Base-by-base conservation (phyloP, 108 stramenopile genomes). In the Phaeodactylum tricornutum region DNA sequence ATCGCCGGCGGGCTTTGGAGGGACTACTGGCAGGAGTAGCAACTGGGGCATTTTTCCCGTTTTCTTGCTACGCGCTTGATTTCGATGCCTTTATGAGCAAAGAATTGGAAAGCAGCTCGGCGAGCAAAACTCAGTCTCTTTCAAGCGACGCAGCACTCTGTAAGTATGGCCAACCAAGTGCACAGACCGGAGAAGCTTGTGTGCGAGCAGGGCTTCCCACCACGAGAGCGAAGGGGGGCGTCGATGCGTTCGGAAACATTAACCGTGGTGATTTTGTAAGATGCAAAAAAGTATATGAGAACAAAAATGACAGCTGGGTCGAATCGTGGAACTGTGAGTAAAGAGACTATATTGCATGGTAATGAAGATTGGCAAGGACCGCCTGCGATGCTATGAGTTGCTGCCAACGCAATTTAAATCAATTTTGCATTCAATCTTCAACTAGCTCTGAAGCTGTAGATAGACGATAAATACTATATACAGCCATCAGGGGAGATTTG, bases 121-220 rank as follows among this genome's bases (percentile, higher is more conserved):
- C 5, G 9, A 37, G 22, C 4, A 12, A 22, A 4, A 9, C 34
- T 32, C 31, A 30, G 26, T 27, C 41, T 25, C 7, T 73, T 28
- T 47, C 29, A 9, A 63, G 59, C 12, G 72, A 73, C 35, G 67
- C 63, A 39, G 66, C 62, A 5, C 45, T 68, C 14, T 73, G 72
- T 40, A 64, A 56, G 27, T 73, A 50, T 35, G 72, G 67, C 17
- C 56, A 49, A 4, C 66, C 72, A 0, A 48, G 63, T 6, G 48
- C 39, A 30, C 38, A 50, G 30, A 55, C 49, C 24, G 72, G 72
- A 25, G 67, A 68, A 21, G 72, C 72, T 0, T 73, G 72, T 43
- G 30, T 21, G 34, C 50, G 72, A 26, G 67, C 67, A 0, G 58
- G 58, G n/a, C 55, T 64, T 23, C 37, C 51, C 2, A 58, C 55